phyloP scores from a whole-genome alignment of 2,329 filamentous ascomycete species.

The Colletotrichum endophyticum region DNA sequence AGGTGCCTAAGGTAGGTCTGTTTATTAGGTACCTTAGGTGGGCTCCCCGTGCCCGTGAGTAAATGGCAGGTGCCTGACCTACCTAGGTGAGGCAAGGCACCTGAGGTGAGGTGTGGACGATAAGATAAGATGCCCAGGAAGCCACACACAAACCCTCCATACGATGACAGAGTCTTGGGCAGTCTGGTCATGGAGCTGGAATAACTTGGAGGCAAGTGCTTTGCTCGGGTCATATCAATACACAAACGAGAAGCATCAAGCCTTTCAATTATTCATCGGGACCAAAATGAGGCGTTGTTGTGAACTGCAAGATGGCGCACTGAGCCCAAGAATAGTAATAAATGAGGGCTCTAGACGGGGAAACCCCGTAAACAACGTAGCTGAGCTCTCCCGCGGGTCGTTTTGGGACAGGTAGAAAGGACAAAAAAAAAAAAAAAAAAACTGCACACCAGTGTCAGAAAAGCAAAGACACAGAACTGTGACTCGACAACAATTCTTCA shows the following conservation, averaged over 20 bases:
- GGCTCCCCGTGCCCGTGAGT: not conserved
- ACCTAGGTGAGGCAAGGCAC: not conserved
- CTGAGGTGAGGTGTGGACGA: not conserved
- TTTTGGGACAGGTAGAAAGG: not conserved
- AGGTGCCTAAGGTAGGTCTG: not conserved
- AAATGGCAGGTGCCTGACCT: not conserved
- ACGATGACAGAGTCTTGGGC: not conserved
- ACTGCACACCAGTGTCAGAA: not conserved
- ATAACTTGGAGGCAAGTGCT: not conserved
- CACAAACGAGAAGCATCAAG: not conserved
- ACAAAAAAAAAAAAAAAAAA: not conserved
- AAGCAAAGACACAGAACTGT: not conserved
- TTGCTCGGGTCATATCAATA: not conserved
- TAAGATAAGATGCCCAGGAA: not conserved
- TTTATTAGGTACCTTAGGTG: not conserved
- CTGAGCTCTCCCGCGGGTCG: not conserved
- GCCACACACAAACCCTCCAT: not conserved
- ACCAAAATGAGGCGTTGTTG: not conserved
- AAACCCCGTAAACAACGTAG: not conserved
- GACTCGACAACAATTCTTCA: not conserved
- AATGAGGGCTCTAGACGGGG: not conserved
- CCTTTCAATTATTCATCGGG: not conserved
- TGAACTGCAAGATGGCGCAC: not conserved
- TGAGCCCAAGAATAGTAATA: not conserved
- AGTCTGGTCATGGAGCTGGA: not conserved